A percentile compares a stretch with the other conserved stretches of the same genome.
Evolutionary conservation across 352 stramenopile genomes (phyloP).

Genomic region (Phytophthora ohioensis): DNA sequence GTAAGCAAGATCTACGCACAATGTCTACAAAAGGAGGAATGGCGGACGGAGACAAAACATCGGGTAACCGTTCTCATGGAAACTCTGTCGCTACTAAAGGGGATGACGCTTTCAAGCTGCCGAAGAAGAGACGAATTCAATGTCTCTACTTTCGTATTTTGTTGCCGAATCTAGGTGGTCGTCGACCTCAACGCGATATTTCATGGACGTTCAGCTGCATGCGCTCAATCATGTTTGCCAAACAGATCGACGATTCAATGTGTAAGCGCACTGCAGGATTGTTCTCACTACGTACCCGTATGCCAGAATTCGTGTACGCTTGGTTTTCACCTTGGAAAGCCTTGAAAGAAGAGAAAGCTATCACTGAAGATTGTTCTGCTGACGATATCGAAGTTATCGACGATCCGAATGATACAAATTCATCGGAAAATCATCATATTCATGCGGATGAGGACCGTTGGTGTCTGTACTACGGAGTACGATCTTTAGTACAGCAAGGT

Average conservation of each 20-base stretch:
- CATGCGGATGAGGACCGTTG: conserved; percentile 91
- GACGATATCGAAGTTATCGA: conserved; percentile 11
- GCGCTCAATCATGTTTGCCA: conserved; percentile 90
- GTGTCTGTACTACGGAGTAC: conserved; percentile 95
- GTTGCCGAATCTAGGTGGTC: conserved; percentile 88
- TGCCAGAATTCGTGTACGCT: conserved; percentile 94
- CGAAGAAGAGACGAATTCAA: conserved; percentile 63
- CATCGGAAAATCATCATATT: conserved; percentile 47
- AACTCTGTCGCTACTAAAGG: conserved; percentile 13
- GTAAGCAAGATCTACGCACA: conserved; percentile 57
- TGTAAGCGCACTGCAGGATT: conserved; percentile 54
- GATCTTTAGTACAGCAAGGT: conserved; percentile 82
- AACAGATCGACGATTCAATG: conserved; percentile 86
- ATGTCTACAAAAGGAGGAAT: conserved; percentile 48
- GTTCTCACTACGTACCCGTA: conserved; percentile 75
- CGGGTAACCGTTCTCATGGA: not conserved
- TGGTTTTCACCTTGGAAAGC: conserved; percentile 90
- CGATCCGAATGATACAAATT: conserved; percentile 23
- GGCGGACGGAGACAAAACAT: conserved; percentile 17
- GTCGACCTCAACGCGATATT: conserved; percentile 77
- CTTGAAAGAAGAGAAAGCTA: conserved; percentile 65
- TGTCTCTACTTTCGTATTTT: conserved; percentile 93
- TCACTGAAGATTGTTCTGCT: conserved; percentile 35
- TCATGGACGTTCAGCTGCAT: conserved; percentile 92
- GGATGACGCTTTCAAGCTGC: conserved; percentile 18